Conservation (phyloP, 2,329 filamentous ascomycete genomes). For the Emmonsiellopsis sp. region DNA sequence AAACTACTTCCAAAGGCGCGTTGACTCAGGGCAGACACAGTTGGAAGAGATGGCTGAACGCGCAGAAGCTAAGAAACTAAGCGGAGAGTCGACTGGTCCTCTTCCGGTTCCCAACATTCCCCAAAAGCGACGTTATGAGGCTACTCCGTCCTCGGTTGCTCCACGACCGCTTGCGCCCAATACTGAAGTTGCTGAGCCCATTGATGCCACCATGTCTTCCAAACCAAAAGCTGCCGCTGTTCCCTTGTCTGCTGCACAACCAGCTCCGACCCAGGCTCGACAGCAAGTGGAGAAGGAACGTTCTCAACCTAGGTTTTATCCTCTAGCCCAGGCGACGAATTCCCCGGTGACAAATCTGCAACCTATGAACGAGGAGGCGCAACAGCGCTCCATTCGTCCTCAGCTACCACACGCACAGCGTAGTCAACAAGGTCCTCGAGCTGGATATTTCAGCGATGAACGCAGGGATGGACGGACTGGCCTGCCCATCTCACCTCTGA, state of each 20-base stretch:
- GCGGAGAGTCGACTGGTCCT: slow-evolving; percentile 35
- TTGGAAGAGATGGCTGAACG: slow-evolving; percentile 34
- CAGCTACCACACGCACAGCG: slow-evolving; percentile 23
- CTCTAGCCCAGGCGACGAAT: slow-evolving; percentile 30
- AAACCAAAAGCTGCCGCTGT: slow-evolving; percentile 22
- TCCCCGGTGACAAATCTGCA: slow-evolving; percentile 17
- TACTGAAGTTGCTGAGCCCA: slow-evolving; percentile 27
- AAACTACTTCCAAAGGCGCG: slow-evolving; percentile 39
- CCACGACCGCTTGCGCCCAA: slow-evolving; percentile 35
- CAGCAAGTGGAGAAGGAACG: slow-evolving; percentile 28
- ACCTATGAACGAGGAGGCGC: slow-evolving; percentile 24
- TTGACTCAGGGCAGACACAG: slow-evolving; percentile 35
- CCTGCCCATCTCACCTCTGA: slow-evolving; percentile 2
- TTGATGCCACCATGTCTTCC: slow-evolving; percentile 20
- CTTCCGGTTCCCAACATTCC: slow-evolving; percentile 34
- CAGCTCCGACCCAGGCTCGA: slow-evolving; percentile 20
- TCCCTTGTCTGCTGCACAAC: slow-evolving; percentile 20
- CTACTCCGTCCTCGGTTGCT: slow-evolving; percentile 31
- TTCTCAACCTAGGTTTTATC: slow-evolving; percentile 24
- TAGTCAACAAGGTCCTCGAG: slow-evolving; percentile 29
- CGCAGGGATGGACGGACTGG: slow-evolving; percentile 21
- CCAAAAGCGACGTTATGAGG: slow-evolving; percentile 41
- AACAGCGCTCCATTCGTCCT: slow-evolving; percentile 21
- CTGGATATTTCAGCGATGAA: slow-evolving; percentile 37
- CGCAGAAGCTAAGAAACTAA: slow-evolving; percentile 35